Conservation (phyloP, 2,329 filamentous ascomycete species). For the Chalaropsis ovoidea region DNA sequence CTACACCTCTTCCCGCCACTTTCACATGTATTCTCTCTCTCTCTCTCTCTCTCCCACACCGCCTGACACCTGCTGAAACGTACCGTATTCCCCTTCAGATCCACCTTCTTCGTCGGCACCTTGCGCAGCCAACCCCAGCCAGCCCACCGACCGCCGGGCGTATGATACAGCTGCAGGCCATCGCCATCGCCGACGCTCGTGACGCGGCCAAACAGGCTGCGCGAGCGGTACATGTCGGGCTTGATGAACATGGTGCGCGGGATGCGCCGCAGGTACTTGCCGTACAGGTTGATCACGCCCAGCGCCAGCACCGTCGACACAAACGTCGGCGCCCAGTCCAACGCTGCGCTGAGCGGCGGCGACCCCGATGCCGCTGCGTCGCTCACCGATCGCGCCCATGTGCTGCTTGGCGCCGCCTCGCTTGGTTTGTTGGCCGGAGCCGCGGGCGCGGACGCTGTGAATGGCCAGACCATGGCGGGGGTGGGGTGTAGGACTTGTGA, state of each 20-base stretch:
- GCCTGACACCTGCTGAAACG: conserved; percentile 29
- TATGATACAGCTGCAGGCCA: conserved; percentile 90
- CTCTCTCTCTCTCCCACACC: too few species aligned
- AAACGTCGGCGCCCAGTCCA: conserved; percentile 35
- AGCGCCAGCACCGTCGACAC: conserved; percentile 34
- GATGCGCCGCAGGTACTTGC: conserved; percentile 71
- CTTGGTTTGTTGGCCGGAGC: conserved; percentile 24
- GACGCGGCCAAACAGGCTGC: conserved; percentile 72
- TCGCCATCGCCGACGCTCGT: conserved; percentile 95
- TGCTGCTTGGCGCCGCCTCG: conserved; percentile 29
- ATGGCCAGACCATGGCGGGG: conserved; percentile 36
- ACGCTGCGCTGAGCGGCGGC: conserved; percentile 32
- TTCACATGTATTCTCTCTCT: background rate
- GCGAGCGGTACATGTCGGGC: conserved; percentile 60
- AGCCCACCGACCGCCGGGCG: conserved; percentile 72
- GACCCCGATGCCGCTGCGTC: conserved; percentile 23
- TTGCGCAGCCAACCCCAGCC: conserved; percentile 90
- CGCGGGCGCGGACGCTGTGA: conserved; percentile 30
- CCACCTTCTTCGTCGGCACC: conserved; percentile 58
- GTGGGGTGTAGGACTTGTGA: background rate
- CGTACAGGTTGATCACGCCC: conserved; percentile 47
- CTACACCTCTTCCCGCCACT: too few species aligned
- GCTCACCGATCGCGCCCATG: conserved; percentile 36
- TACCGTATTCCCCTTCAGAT: conserved; percentile 69
- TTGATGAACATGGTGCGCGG: conserved; percentile 66